Evolutionary conservation across 768 basidiomycete species (phyloP).

Genomic region (Filobasidium floriforme): DNA sequence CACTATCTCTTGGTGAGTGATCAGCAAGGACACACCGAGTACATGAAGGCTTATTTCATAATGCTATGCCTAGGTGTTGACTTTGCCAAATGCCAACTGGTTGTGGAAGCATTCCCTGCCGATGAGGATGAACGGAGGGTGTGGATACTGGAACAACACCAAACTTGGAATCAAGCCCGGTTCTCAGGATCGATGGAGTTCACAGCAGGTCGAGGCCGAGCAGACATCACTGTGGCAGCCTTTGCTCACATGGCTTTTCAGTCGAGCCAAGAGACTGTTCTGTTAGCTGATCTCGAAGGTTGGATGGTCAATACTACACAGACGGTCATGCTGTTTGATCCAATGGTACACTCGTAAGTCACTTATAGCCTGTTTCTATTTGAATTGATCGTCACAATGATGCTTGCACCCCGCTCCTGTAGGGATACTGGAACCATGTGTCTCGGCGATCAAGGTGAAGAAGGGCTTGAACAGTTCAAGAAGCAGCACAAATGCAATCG

Average conservation of each 20-base stretch:
- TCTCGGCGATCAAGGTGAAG: no score
- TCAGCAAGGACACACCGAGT: no score
- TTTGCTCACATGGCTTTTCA: not conserved
- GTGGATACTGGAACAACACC: not conserved
- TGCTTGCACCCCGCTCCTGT: not conserved
- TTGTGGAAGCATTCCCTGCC: no score
- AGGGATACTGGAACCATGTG: not conserved
- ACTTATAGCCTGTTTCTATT: not conserved
- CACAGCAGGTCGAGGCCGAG: not conserved
- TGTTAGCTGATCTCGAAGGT: conserved; percentile 2
- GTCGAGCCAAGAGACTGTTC: not conserved
- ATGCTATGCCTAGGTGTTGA: no score
- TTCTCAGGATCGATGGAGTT: not conserved
- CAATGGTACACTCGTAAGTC: conserved; percentile 8
- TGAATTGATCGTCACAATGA: not conserved
- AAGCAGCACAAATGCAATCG: no score
- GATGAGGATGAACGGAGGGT: no score
- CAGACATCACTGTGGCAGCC: not conserved
- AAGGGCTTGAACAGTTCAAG: no score
- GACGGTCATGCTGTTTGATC: not conserved
- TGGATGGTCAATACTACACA: not conserved
- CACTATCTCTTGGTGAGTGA: no score
- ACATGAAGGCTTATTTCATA: no score
- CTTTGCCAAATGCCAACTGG: no score
- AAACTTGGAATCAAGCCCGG: not conserved